These are phyloP conservation scores for Neonectria ditissima DNA, from an alignment of 2,329 filamentous ascomycete species.

Conservation along the genomic window DNA sequence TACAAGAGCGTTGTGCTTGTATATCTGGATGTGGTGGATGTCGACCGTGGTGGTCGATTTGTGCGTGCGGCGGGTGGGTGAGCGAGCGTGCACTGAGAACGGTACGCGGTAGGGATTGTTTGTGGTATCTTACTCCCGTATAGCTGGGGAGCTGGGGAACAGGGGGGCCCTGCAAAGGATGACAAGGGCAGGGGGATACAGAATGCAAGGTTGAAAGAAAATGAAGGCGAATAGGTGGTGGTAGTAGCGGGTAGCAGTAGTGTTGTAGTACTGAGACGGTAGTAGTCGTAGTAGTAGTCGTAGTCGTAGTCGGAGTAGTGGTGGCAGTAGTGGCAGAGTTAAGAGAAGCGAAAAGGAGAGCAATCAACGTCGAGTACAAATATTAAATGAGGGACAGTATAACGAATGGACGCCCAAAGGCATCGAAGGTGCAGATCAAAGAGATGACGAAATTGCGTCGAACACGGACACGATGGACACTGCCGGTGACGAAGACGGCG, in stretches of 20 bases:
- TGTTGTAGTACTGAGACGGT: background rate
- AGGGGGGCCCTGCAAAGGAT: slow-evolving; percentile 1
- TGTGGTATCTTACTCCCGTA: slow-evolving; percentile 12
- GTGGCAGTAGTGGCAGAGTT: background rate
- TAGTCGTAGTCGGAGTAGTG: background rate
- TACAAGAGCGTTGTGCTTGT: background rate
- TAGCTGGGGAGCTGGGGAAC: slow-evolving; percentile 2
- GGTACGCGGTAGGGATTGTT: background rate
- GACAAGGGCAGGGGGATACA: background rate
- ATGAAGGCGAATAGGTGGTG: background rate
- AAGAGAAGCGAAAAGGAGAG: background rate
- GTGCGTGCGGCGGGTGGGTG: background rate
- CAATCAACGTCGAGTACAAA: background rate
- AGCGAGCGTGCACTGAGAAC: background rate
- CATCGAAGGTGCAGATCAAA: background rate
- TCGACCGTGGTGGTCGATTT: background rate
- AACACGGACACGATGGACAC: background rate
- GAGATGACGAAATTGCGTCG: background rate
- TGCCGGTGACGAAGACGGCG: background rate
- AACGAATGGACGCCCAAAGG: background rate
- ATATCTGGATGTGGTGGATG: background rate
- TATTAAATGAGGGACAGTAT: background rate
- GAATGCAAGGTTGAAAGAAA: slow-evolving; percentile 1
- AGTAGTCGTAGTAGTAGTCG: too few species aligned
- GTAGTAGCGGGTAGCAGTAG: background rate